These are phyloP conservation scores for Prosopis cineraria DNA, from an alignment of 306 rosid species.

Conservation along the genomic window DNA sequence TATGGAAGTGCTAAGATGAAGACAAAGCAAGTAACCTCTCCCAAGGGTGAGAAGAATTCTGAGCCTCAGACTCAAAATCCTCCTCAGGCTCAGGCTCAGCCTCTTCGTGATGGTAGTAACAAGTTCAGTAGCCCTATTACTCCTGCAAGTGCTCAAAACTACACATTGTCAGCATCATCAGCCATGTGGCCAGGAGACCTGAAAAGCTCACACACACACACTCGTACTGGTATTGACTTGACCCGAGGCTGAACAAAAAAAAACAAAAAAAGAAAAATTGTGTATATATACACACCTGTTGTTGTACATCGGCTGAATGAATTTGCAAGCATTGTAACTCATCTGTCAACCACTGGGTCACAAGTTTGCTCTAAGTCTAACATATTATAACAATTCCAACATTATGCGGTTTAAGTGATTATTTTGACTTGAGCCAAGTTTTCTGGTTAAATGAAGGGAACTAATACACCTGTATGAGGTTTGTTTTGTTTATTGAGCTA, in stretches of 20 bases:
- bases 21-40: conserved; percentile 49
- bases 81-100: not conserved
- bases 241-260: conserved; percentile 66
- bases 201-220: conserved; percentile 54
- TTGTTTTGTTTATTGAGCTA: not conserved
- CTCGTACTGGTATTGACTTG: conserved; percentile 79
- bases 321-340: conserved; percentile 55
- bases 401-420: conserved; percentile 29
- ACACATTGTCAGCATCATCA: conserved; percentile 55
- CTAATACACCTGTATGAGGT: not conserved
- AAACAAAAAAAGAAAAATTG: too few species aligned
- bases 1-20: conserved; percentile 68
- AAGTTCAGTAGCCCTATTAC: conserved; percentile 58
- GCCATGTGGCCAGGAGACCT: conserved; percentile 73
- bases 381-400: conserved; percentile 53
- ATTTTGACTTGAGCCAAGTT: conserved; percentile 23
- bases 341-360: conserved; percentile 24
- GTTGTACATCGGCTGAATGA: conserved; percentile 73
- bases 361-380: conserved; percentile 57
- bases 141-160: conserved; percentile 61
- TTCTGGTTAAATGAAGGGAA: not conserved
- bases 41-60: conserved; percentile 52
- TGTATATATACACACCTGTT: conserved; percentile 74
- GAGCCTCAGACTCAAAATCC: conserved; percentile 27
- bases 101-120: conserved; percentile 35